Evolutionary conservation across 2,329 filamentous ascomycete species (phyloP), one percentile per base, ranked within the genome.

Genomic region (Gnomoniopsis sp.): DNA sequence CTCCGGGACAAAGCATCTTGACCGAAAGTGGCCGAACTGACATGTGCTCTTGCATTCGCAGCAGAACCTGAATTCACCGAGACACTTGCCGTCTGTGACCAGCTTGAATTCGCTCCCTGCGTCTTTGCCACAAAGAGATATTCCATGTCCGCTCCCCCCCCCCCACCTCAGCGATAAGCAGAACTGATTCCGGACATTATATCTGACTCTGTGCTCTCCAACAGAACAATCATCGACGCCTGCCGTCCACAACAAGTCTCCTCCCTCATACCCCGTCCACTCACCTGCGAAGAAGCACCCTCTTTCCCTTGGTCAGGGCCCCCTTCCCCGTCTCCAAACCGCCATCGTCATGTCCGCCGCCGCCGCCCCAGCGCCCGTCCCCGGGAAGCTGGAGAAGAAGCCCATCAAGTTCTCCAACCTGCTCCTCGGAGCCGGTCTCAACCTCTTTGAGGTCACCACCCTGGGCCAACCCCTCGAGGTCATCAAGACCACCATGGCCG

Each of bases 341-440:
- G 76, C 69, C 77, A 78, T 78, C 78, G 80, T 75, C 77, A 88
- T 89, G 85, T 85, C 85, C 76, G 78, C 82, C 72, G 77, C 79
- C 70, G 74, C 78, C 69, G 74, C 82, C 70, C 77, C 82, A 68
- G 75, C 75, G 74, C 69, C 71, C 74, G 77, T 72, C 71, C 41
- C 55, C 77, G 75, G 77, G 79, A 79, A 75, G 76, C 80, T 96
- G 74, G 93, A 97, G 88, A 98, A 98, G 90, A 98, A 98, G 87
- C 95, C 95, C 67, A 86, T 99, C 86, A 98, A 97, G 87, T 98
- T 98, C 85, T 96, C 92, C 82, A 99, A 99, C 81, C 78, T 99
- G 85, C 82, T 99, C 71, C 86, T 97, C 70, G 93, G 93, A 72
- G 90, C 91, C 73, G 91, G 92, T 69, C 85, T 97, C 79, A 97